These are phyloP conservation scores for Metschnikowia colocasiae DNA, from an alignment of 805 yeast species.

Conservation along the genomic window DNA sequence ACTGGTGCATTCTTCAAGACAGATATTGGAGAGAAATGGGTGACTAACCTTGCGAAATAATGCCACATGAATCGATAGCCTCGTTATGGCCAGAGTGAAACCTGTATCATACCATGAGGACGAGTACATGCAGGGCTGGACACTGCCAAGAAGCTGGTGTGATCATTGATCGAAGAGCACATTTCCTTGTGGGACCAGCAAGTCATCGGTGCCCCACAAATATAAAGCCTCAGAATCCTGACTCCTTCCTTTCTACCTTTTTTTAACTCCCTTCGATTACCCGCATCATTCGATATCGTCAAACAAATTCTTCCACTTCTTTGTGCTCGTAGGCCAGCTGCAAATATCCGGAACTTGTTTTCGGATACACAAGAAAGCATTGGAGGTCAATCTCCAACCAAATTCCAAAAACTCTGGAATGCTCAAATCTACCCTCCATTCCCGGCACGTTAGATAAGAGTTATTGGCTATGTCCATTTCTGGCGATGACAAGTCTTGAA, in stretches of 20 bases:
- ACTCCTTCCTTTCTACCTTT: too few relatives aligned
- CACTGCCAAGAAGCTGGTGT: constrained; percentile 43
- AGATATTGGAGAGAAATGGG: constrained; percentile 26
- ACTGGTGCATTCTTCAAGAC: constrained; percentile 42
- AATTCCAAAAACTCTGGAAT: too few relatives aligned
- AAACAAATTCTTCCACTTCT: too few relatives aligned
- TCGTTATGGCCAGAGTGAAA: constrained; percentile 29
- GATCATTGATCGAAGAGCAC: constrained; percentile 44
- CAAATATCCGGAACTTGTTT: too few relatives aligned
- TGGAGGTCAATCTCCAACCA: too few relatives aligned
- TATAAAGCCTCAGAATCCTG: too few relatives aligned
- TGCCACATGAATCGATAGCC: constrained; percentile 24
- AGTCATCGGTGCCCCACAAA: constrained; percentile 52
- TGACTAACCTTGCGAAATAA: constrained; percentile 29
- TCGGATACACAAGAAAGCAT: too few relatives aligned
- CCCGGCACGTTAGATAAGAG: constrained; percentile 87
- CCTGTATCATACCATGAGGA: constrained; percentile 29
- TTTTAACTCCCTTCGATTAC: too few relatives aligned
- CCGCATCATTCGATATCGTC: too few relatives aligned
- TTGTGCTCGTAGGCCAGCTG: too few relatives aligned
- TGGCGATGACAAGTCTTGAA: constrained; percentile 56
- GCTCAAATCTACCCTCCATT: too few relatives aligned
- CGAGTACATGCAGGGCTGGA: constrained; percentile 37
- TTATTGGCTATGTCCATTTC: constrained; percentile 58
- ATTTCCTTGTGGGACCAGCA: constrained; percentile 39